Evolutionary conservation across 495 filamentous ascomycete species (phyloP).

Genomic region (Aspergillus wentii): DNA sequence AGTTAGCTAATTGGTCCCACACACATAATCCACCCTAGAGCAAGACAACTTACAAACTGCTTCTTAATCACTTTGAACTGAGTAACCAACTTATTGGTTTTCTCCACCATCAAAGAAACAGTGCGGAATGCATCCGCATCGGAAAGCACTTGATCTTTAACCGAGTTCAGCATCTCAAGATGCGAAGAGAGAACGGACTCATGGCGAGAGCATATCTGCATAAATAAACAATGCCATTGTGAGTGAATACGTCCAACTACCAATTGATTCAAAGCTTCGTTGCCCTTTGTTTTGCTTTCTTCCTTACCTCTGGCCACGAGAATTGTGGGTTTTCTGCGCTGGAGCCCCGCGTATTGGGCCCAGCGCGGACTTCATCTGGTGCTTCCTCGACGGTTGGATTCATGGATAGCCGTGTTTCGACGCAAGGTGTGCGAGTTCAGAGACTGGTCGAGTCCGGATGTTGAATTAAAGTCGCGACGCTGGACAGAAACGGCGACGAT

Average conservation of each 20-base stretch:
- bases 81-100: slow-evolving; percentile 28
- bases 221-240: not conserved
- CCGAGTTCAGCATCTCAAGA: slow-evolving; percentile 25
- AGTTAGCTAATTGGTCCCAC: slow-evolving; percentile 1
- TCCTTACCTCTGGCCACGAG: slow-evolving; percentile 18
- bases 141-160: slow-evolving; percentile 15
- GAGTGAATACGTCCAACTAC: no score
- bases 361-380: slow-evolving; percentile 1
- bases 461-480: slow-evolving; percentile 1
- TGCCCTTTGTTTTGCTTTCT: no score
- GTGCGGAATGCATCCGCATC: slow-evolving; percentile 21
- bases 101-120: slow-evolving; percentile 31
- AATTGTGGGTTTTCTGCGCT: not conserved
- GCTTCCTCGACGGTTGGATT: slow-evolving; percentile 19
- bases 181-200: slow-evolving; percentile 30
- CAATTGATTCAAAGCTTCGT: no score
- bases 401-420: not conserved
- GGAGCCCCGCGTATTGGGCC: not conserved
- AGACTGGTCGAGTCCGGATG: not conserved
- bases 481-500: not conserved
- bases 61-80: slow-evolving; percentile 30
- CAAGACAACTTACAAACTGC: slow-evolving; percentile 31
- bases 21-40: no score
- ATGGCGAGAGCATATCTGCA: slow-evolving; percentile 32
- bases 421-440: slow-evolving; percentile 1